Percentiles rank a stretch among this genome's conserved stretches.
Conservation (phyloP, 306 rosid genomes). For the Ochetophila trinervis region DNA sequence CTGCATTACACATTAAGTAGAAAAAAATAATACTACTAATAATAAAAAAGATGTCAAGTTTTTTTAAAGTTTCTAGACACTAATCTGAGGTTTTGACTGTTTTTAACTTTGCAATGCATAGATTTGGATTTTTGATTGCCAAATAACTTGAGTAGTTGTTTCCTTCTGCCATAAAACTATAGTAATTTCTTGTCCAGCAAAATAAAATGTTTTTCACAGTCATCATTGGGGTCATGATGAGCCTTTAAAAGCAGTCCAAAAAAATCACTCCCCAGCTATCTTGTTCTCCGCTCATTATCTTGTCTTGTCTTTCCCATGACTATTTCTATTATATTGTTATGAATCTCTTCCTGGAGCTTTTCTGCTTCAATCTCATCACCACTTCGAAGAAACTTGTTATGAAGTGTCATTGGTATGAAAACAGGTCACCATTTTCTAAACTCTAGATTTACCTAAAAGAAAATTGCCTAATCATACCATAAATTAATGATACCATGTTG, state of each 20-base stretch:
- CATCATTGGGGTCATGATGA: slow-evolving; percentile 19
- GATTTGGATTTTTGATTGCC: too few relatives aligned
- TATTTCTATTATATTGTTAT: neutral
- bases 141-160: too few relatives aligned
- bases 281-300: slow-evolving; percentile 8
- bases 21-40: too few relatives aligned
- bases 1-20: too few relatives aligned
- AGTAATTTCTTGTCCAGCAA: slow-evolving; percentile 31
- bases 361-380: slow-evolving; percentile 9
- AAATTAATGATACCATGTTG: too few relatives aligned
- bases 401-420: too few relatives aligned
- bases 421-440: too few relatives aligned
- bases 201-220: slow-evolving; percentile 30
- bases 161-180: too few relatives aligned
- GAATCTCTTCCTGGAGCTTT: slow-evolving; percentile 7
- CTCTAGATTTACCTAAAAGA: neutral
- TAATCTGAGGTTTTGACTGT: too few relatives aligned
- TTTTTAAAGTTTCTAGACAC: too few relatives aligned
- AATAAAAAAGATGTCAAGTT: too few relatives aligned
- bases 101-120: too few relatives aligned
- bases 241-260: slow-evolving; percentile 25
- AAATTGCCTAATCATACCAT: slow-evolving; percentile 24
- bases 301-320: slow-evolving; percentile 18
- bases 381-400: slow-evolving; percentile 3
- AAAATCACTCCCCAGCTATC: slow-evolving; percentile 28